A percentile compares a stretch with the other conserved stretches of the same genome.
These are phyloP conservation scores for Arabidopsis lyrata DNA, from an alignment of 441 rosid genomes.

Conservation along the genomic window DNA sequence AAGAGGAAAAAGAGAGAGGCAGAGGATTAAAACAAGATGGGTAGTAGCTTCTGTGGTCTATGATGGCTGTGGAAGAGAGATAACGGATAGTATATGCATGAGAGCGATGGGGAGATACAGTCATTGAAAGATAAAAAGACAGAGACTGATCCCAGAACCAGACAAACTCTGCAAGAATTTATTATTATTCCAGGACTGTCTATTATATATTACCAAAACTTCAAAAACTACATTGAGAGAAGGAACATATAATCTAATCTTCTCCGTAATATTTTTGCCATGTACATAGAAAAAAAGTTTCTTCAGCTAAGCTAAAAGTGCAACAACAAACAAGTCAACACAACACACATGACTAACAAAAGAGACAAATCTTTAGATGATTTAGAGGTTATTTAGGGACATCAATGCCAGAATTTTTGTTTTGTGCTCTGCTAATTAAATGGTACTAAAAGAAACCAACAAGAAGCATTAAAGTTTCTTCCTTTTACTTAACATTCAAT, in stretches of 20 bases:
- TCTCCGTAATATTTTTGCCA: neutral
- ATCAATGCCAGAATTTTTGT: neutral
- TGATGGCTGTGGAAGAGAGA: constrained; percentile 46
- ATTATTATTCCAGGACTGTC: constrained; percentile 36
- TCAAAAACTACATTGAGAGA: neutral
- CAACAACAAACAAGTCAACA: neutral
- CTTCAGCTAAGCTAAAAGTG: constrained; percentile 10
- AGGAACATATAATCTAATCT: constrained; percentile 1
- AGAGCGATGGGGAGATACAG: constrained; percentile 44
- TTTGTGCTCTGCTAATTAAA: constrained; percentile 2
- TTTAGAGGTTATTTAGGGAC: neutral
- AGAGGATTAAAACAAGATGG: constrained; percentile 39
- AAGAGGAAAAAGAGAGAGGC: constrained; percentile 36
- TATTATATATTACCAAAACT: constrained; percentile 10
- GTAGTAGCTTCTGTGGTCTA: constrained; percentile 40
- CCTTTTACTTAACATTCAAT: constrained; percentile 19
- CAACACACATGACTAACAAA: neutral
- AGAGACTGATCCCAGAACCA: constrained; percentile 39
- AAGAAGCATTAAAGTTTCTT: constrained; percentile 37
- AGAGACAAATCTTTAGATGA: constrained; percentile 4
- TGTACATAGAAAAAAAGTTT: neutral
- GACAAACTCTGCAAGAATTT: constrained; percentile 45
- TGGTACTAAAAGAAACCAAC: constrained; percentile 25
- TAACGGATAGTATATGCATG: constrained; percentile 47
- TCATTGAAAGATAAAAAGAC: constrained; percentile 36